Evolutionary conservation across 176 grass and related monocot genomes (phyloP), one percentile per base, ranked within the genome.

Genomic region (Hyparrhenia diplandra): DNA sequence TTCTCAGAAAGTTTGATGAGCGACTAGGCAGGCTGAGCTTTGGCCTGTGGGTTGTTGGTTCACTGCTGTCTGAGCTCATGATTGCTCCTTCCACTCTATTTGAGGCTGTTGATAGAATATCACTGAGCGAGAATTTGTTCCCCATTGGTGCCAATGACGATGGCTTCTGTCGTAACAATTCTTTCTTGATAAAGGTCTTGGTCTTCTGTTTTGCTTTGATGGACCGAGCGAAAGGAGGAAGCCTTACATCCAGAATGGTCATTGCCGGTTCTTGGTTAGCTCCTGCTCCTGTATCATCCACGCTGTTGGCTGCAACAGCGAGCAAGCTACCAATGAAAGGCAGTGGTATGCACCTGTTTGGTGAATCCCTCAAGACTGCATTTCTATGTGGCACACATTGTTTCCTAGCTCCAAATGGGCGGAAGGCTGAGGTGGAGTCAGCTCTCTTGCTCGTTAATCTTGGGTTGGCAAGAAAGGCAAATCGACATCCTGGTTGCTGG

Each of bases 381-480:
- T 88, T 99, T 75, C 78, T 92, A 40, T 99, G 92, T 46, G 93
- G 89, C 49, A 84, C 92, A 54, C 93, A 87, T 67, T 94, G 92
- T 78, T 99, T 90, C 77, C 86, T 99, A 10, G 83, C 84, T 30
- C 85, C 87, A 4, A 88, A 99, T 35, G 85, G 86, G 39, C 78
- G 97, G 46, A 99, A 93, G 67, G 92, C 84, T 5, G 97, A 99
- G 86, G 90, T 87, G 13, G 97, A 99, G 62, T 99, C 97, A 1
- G 90, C 90, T 8, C 81, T 99, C 69, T 67, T 96, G n/a, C 84
- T 99, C 40, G 97, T 99, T 5, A 99, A 96, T 63, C 87, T 99
- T 6, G 97, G 97, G 68, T 65, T 99, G 39, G 97, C 97, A 64
- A 99, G 88, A 79, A 89, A 85, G 77, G 83, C 87, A 10, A 88